Conservation (phyloP, 768 basidiomycete genomes). For the Leccinum broughii region DNA sequence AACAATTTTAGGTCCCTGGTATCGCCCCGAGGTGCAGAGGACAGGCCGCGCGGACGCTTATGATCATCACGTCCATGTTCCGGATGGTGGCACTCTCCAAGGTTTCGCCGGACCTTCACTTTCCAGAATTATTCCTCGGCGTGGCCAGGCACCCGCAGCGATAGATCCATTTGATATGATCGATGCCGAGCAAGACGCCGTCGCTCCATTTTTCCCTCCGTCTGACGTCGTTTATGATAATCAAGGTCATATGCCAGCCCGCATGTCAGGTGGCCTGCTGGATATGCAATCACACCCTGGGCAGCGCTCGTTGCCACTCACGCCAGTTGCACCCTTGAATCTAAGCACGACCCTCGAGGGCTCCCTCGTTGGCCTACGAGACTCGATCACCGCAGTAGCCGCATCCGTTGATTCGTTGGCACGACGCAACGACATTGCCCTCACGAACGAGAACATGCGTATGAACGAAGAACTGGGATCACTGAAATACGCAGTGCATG, state of each 20-base stretch:
- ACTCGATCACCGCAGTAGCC: slow-evolving; percentile 60
- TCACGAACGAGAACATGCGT: slow-evolving; percentile 70
- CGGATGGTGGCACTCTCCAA: slow-evolving; percentile 13
- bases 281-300: slow-evolving; percentile 24
- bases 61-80: slow-evolving; percentile 9
- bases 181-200: slow-evolving; percentile 27
- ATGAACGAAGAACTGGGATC: slow-evolving; percentile 74
- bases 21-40: slow-evolving; percentile 37
- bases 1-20: slow-evolving; percentile 69
- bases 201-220: slow-evolving; percentile 25
- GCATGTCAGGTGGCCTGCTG: slow-evolving; percentile 18
- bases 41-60: slow-evolving; percentile 13
- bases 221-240: slow-evolving; percentile 31
- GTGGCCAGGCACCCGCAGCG: slow-evolving; percentile 11
- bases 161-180: slow-evolving; percentile 20
- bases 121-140: slow-evolving; percentile 16
- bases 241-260: slow-evolving; percentile 15
- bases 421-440: slow-evolving; percentile 61
- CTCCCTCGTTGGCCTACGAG: slow-evolving; percentile 57
- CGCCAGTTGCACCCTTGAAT: slow-evolving; percentile 60
- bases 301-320: slow-evolving; percentile 31
- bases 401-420: slow-evolving; percentile 60
- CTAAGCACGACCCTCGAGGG: slow-evolving; percentile 62
- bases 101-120: slow-evolving; percentile 20
- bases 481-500: slow-evolving; percentile 68